Evolutionary conservation across 2,329 filamentous ascomycete genomes (phyloP), one percentile per base, ranked within the genome.

Genomic region (Fusarium chuoi): DNA sequence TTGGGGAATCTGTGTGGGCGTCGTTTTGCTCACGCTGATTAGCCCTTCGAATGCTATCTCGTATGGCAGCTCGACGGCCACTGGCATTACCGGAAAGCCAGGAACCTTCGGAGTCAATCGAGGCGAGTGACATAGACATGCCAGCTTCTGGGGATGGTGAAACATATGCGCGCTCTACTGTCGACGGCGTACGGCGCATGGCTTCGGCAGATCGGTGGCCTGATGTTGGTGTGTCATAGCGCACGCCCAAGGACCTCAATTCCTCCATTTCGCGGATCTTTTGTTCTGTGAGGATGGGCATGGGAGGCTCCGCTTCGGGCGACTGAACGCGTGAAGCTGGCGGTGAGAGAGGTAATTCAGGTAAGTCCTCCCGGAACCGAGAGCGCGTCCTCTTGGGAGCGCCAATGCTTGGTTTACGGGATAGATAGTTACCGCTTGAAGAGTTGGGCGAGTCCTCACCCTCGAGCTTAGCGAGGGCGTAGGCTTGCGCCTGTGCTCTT

Each of bases 51-150:
- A 81, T 80, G 77, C 81, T 85, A 69, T 81, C 82, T 38, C 85
- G 78, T 79, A 90, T 81, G 79, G 86, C 80, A 63, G 86, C 85
- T 36, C 83, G 82, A 73, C 85, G 82, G 78, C 85, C 86, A 74
- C 86, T 87, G 56, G 86, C 82, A 64, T 92, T 91, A 22, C 96
- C 95, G 7, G 95, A 96, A 49, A 99, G 90, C 96, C 96, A 99
- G 1, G 95, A 98, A 9, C 90, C 96, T 84, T 99, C 96, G 0
- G 95, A 98, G 79, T 98, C 96, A 67, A 98, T 94, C 0, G 95
- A 98, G 5, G 95, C 96, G 24, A 98, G 87, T 0, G 96, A 98
- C 81, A 95, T 92, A 36, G 95, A 94, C 79, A 95, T 86, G 78
- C 95, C 88, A 41, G 84, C 87, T 75, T 87, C 91, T 24, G 86